phyloP scores from a whole-genome alignment of 2,329 filamentous ascomycete genomes.

The Phyllosticta citriasiana region DNA sequence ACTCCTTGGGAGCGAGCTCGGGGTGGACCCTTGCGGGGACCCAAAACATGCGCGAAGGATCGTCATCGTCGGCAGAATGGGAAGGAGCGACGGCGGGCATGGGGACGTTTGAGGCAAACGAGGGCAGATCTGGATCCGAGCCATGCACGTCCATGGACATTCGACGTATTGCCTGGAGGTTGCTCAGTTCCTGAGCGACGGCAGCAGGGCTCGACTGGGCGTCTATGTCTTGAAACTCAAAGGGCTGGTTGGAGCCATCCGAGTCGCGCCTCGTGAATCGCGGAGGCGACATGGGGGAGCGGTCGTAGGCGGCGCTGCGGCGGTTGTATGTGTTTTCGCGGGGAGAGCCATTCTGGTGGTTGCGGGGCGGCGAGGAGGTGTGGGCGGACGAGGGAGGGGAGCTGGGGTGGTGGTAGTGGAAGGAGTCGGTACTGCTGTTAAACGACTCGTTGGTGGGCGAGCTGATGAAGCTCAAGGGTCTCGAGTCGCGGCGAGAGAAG shows the following conservation, averaged over 20 bases:
- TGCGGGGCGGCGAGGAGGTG: slow-evolving; percentile 3
- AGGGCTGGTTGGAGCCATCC: slow-evolving; percentile 45
- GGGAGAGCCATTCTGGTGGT: slow-evolving; percentile 13
- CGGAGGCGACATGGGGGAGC: slow-evolving; percentile 27
- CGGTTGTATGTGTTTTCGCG: slow-evolving; percentile 12
- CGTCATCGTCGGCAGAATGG: slow-evolving; percentile 63
- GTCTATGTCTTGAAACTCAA: slow-evolving; percentile 72
- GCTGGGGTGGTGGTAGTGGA: slow-evolving; percentile 1
- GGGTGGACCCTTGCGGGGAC: slow-evolving; percentile 91
- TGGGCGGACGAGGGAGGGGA: slow-evolving; percentile 21
- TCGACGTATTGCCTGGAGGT: slow-evolving; percentile 77
- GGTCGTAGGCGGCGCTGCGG: slow-evolving; percentile 13
- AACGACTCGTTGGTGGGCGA: slow-evolving; percentile 43
- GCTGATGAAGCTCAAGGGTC: slow-evolving; percentile 67
- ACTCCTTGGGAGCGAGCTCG: slow-evolving; percentile 88
- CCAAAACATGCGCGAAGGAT: slow-evolving; percentile 85
- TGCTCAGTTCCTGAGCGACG: slow-evolving; percentile 85
- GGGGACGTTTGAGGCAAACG: slow-evolving; percentile 46
- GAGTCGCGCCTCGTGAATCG: slow-evolving; percentile 28
- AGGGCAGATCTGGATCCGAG: slow-evolving; percentile 64
- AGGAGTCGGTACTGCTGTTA: slow-evolving; percentile 17
- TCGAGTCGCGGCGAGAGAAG: slow-evolving; percentile 45
- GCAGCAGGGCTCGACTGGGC: slow-evolving; percentile 85
- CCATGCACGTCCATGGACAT: slow-evolving; percentile 88
- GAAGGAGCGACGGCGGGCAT: slow-evolving; percentile 62